Percentiles rank a stretch among this genome's conserved stretches.
Evolutionary conservation across 768 basidiomycete species (phyloP).

Genomic region (Amanita polypyramis): DNA sequence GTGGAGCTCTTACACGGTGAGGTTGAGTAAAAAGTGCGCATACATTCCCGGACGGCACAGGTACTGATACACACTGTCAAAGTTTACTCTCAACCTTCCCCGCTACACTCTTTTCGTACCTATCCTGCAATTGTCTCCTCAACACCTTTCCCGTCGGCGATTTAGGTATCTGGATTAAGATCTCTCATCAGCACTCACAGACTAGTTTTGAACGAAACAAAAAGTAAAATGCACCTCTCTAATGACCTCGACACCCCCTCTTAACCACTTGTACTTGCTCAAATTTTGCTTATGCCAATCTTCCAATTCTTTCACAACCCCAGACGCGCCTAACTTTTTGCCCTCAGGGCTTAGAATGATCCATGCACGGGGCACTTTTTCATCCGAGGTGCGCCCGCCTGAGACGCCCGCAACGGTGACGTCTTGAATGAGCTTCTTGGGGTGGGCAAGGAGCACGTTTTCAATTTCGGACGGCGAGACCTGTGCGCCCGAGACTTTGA

Average conservation of each 20-base stretch:
- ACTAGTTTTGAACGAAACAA: constrained; percentile 4
- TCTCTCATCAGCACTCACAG: not conserved
- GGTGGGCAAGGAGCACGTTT: constrained; percentile 48
- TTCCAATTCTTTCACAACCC: constrained; percentile 37
- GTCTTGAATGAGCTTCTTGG: constrained; percentile 50
- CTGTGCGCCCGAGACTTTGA: constrained; percentile 73
- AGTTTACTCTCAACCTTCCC: constrained; percentile 21
- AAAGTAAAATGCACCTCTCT: constrained; percentile 33
- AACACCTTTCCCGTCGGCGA: constrained; percentile 65
- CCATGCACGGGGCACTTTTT: constrained; percentile 74
- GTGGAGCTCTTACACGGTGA: too few relatives aligned
- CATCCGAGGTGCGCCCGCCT: constrained; percentile 60
- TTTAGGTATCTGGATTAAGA: constrained; percentile 52
- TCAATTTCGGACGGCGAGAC: constrained; percentile 79
- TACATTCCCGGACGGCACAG: too few relatives aligned
- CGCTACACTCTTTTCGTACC: constrained; percentile 32
- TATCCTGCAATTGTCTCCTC: constrained; percentile 49
- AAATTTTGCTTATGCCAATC: constrained; percentile 52
- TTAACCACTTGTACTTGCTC: constrained; percentile 68
- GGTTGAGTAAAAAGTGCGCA: too few relatives aligned
- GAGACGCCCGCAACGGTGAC: constrained; percentile 65
- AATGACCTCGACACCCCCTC: constrained; percentile 62
- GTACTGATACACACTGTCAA: constrained; percentile 9
- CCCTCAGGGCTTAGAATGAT: constrained; percentile 54
- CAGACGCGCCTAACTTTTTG: constrained; percentile 30